A percentile compares a stretch with the other conserved stretches of the same genome.
phyloP scores from a whole-genome alignment of 148 eudicot genomes.

The Cornus florida region DNA sequence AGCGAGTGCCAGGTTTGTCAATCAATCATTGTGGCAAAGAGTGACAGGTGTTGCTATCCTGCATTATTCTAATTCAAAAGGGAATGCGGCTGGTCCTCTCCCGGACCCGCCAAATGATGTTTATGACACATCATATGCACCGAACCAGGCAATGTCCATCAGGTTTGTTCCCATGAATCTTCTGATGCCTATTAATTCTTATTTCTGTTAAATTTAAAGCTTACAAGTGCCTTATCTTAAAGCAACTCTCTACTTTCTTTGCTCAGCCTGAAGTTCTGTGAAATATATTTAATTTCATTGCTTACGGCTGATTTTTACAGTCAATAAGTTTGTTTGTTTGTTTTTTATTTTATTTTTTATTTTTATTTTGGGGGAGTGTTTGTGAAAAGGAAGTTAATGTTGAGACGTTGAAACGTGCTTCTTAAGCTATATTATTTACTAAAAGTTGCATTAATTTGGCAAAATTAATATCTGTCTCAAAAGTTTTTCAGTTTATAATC shows the following conservation, averaged over 20 bases:
- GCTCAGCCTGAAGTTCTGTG: not conserved
- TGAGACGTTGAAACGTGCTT: not conserved
- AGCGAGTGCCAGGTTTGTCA: slow-evolving; percentile 88
- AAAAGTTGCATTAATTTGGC: not conserved
- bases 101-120: slow-evolving; percentile 89
- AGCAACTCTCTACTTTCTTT: not conserved
- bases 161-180: slow-evolving; percentile 48
- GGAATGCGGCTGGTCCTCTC: slow-evolving; percentile 80
- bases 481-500: no score
- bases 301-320: not conserved
- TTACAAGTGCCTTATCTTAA: not conserved
- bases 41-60: slow-evolving; percentile 91
- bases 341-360: no score
- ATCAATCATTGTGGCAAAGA: slow-evolving; percentile 72
- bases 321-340: no score
- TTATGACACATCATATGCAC: slow-evolving; percentile 59
- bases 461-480: no score
- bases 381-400: not conserved
- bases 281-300: not conserved
- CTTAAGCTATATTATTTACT: not conserved
- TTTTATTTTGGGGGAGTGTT: not conserved
- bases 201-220: not conserved
- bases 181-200: not conserved
- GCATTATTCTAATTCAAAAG: slow-evolving; percentile 89
- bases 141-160: slow-evolving; percentile 84